Evolutionary conservation across 129 eudicot genomes (phyloP).

Genomic region (Helichrysum umbraculigerum): DNA sequence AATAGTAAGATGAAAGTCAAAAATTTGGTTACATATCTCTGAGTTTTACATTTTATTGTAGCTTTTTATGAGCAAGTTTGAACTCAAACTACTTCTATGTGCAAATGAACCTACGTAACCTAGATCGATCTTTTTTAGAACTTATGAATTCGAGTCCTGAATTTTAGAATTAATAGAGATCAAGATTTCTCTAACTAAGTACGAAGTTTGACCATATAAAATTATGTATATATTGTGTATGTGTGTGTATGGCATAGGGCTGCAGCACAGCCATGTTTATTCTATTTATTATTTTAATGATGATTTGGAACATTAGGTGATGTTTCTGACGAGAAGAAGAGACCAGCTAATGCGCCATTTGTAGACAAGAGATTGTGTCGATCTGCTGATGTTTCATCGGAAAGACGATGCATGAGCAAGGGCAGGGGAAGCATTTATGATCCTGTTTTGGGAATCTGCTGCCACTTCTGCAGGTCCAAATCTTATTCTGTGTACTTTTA

Average conservation of each 20-base stretch:
- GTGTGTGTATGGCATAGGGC: neutral
- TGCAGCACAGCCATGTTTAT: neutral
- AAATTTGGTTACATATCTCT: too few relatives aligned
- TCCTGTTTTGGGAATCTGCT: slow-evolving; percentile 71
- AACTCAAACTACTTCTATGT: too few relatives aligned
- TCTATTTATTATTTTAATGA: neutral
- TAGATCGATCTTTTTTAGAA: too few relatives aligned
- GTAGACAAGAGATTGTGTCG: slow-evolving; percentile 31
- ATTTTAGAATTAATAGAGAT: too few relatives aligned
- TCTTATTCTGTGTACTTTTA: neutral
- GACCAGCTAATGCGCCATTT: slow-evolving; percentile 56
- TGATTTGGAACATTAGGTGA: slow-evolving; percentile 21
- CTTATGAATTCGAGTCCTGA: too few relatives aligned
- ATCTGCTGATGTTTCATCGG: slow-evolving; percentile 38
- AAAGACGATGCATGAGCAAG: slow-evolving; percentile 60
- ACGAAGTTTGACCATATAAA: too few relatives aligned
- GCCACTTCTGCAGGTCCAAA: slow-evolving; percentile 73
- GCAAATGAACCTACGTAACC: too few relatives aligned
- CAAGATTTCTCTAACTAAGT: too few relatives aligned
- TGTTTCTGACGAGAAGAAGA: slow-evolving; percentile 34
- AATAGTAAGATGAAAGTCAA: too few relatives aligned
- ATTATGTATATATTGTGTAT: neutral
- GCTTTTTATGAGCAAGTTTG: too few relatives aligned
- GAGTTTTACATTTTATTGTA: too few relatives aligned
- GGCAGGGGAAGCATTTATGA: slow-evolving; percentile 66